Percentiles rank a stretch among this genome's conserved stretches.
Conservation (phyloP, 2,329 filamentous ascomycete genomes). For the Diaporthe citrichinensis region DNA sequence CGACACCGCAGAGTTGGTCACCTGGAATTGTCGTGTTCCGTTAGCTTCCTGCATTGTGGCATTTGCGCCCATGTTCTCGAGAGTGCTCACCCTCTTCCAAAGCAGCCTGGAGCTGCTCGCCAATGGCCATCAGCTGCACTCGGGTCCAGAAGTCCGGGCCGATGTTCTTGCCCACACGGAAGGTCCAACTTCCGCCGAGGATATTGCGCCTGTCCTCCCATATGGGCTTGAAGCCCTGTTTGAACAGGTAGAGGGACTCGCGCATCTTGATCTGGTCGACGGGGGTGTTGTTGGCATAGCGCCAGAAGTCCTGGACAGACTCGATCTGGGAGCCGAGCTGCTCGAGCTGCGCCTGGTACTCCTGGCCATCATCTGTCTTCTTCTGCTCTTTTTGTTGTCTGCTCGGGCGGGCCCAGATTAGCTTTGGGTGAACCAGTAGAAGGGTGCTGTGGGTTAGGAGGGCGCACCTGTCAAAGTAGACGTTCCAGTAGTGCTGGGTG, state of each 20-base stretch:
- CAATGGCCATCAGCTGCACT: slow-evolving; percentile 85
- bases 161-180: slow-evolving; percentile 84
- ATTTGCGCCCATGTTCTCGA: slow-evolving; percentile 44
- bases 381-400: slow-evolving; percentile 63
- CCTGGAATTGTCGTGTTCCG: slow-evolving; percentile 59
- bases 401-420: slow-evolving; percentile 24
- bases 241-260: slow-evolving; percentile 85
- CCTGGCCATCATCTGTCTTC: slow-evolving; percentile 53
- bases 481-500: slow-evolving; percentile 85
- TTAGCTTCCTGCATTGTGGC: not conserved
- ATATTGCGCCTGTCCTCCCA: slow-evolving; percentile 92
- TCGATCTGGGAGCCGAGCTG: slow-evolving; percentile 77
- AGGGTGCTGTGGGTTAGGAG: not conserved
- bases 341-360: slow-evolving; percentile 70
- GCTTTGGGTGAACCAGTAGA: slow-evolving; percentile 4
- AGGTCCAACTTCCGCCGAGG: slow-evolving; percentile 91
- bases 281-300: slow-evolving; percentile 85
- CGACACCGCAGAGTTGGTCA: slow-evolving; percentile 91
- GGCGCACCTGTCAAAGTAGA: slow-evolving; percentile 74
- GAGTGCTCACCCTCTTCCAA: slow-evolving; percentile 73
- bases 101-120: slow-evolving; percentile 82
- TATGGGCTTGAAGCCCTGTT: slow-evolving; percentile 80
- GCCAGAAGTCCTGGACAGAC: slow-evolving; percentile 88
- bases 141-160: slow-evolving; percentile 85
- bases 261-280: slow-evolving; percentile 82